Evolutionary conservation across 179 eudicot genomes (phyloP), one percentile per base, ranked within the genome.

Genomic region (Silene noctiflora): DNA sequence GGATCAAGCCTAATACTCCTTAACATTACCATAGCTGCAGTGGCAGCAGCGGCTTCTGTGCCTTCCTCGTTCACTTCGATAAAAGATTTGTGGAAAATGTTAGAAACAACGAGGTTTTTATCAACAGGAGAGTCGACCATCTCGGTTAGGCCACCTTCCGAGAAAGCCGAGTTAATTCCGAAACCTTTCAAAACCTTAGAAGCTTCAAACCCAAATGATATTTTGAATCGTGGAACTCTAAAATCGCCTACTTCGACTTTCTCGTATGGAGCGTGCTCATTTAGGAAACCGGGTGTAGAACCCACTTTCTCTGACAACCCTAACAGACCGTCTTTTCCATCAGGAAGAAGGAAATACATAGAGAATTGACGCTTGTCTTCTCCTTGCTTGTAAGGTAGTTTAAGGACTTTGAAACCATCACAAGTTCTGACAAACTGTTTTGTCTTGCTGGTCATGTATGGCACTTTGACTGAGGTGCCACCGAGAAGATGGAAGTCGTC

Each of bases 381-480:
- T 31, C 96, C 97, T 75, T 86, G 86, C 67, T 85, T 81, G 73
- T 93, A 93, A 25, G 92, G 93, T 11, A 93, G 86, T 6, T 86
- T 71, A 19, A 93, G 81, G 61, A 89, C 94, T 82, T 87, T 89
- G 78, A 93, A 91, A 25, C 84, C 91, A 22, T 88, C 88, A 53
- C 63, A 89, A 7, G 81, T 77, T 10, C 67, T 48, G 10, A 87
- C 46, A 7, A 70, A 79, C 33, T 89, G 92, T 77, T 85, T 87
- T 80, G 80, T 83, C 64, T 80, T 81, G 85, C 89, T 90, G 27
- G 90, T 90, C 98, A 93, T 93, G 83, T 86, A 91, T 16, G 93
- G 96, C 6, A 75, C 98, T 77, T 87, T 84, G 56, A 90, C 76
- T 25, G 91, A 73, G 80, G 64, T 84, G 2, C 96, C 97, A 58